These are phyloP conservation scores for Aspergillus sclerotiicarbonarius DNA, from an alignment of 495 filamentous ascomycete genomes.

Conservation along the genomic window DNA sequence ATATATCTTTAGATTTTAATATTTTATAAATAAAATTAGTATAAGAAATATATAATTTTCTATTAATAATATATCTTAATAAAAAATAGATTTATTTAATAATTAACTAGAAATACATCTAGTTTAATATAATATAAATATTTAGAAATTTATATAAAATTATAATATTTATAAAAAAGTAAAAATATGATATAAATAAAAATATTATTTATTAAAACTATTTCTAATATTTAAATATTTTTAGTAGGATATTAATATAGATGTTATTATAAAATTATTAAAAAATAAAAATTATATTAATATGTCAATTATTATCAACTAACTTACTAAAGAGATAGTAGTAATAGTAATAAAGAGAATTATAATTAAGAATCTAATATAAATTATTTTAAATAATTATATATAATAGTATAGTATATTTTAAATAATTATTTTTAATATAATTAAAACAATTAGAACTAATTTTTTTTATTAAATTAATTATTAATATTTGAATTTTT, in stretches of 20 bases:
- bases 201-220: neutral
- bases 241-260: no score
- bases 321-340: neutral
- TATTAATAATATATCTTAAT: neutral
- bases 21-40: neutral
- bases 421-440: neutral
- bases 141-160: neutral
- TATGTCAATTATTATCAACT: neutral
- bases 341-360: neutral
- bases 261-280: neutral
- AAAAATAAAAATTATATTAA: neutral
- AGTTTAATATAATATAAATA: neutral
- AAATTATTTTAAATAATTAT: neutral
- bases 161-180: neutral
- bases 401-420: neutral
- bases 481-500: neutral
- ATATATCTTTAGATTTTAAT: slow-evolving; percentile 4
- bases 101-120: neutral
- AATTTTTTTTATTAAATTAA: neutral
- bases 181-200: neutral
- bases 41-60: neutral
- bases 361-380: neutral
- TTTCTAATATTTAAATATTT: neutral
- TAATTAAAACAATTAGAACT: neutral
- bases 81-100: neutral